Evolutionary conservation across 148 eudicot genomes (phyloP).

Genomic region (Arbutus unedo): DNA sequence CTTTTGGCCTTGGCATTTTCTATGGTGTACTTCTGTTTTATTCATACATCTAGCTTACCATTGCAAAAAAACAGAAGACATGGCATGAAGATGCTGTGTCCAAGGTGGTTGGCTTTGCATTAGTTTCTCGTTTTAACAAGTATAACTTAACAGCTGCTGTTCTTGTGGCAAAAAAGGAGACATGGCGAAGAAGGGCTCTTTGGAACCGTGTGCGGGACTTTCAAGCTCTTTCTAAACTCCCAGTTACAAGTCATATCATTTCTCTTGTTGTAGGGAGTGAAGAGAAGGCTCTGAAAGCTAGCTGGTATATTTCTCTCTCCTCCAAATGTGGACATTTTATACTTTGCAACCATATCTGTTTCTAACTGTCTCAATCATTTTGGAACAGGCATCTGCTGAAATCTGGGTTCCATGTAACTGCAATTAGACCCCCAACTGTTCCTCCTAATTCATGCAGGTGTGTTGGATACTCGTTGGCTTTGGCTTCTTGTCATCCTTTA

Average conservation of each 20-base stretch:
- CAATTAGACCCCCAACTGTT: conserved; percentile 96
- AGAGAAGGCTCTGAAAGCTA: conserved; percentile 76
- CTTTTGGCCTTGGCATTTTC: conserved; percentile 1
- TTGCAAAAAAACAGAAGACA: not conserved
- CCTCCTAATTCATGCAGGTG: conserved; percentile 99
- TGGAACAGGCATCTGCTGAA: conserved; percentile 63
- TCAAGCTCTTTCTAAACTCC: conserved; percentile 66
- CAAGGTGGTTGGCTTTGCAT: not conserved
- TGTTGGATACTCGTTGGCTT: conserved; percentile 12
- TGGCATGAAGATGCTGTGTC: not conserved
- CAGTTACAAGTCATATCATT: conserved; percentile 76
- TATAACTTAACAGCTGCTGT: conserved; percentile 68
- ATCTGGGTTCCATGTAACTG: conserved; percentile 91
- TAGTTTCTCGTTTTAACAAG: conserved; percentile 19
- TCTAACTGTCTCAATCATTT: conserved; percentile 14
- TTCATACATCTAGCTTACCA: not conserved
- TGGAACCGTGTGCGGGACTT: conserved; percentile 82
- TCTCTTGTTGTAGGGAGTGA: conserved; percentile 85
- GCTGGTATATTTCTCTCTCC: conserved; percentile 48
- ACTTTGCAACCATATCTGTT: not conserved
- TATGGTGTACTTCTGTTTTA: not conserved
- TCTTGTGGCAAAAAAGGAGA: conserved; percentile 70
- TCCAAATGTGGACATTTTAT: not conserved
- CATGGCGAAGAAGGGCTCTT: conserved; percentile 78
- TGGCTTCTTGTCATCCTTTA: not conserved